Evolutionary conservation across 495 filamentous ascomycete genomes (phyloP).

Genomic region (Delitschia confertaspora): DNA sequence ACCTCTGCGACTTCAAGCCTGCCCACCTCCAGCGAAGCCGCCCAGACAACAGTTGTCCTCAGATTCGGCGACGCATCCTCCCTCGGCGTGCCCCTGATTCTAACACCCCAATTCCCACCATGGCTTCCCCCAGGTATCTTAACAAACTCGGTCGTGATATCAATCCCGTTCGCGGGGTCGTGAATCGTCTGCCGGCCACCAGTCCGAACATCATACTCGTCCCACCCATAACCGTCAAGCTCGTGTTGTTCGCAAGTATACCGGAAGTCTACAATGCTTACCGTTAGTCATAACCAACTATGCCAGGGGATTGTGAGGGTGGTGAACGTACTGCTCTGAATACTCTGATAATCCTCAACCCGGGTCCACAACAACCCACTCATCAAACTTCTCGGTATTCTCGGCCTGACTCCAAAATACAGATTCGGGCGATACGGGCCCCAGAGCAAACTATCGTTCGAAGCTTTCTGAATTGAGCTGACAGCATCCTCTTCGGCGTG

Average conservation of each 20-base stretch:
- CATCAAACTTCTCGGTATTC: constrained; percentile 75
- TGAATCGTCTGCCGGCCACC: constrained; percentile 86
- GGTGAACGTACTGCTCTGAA: constrained; percentile 60
- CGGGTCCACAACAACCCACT: constrained; percentile 84
- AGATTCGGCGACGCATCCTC: constrained; percentile 55
- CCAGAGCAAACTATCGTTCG: constrained; percentile 87
- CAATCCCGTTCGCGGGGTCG: constrained; percentile 76
- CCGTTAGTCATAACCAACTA: background rate
- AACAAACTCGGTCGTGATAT: constrained; percentile 85
- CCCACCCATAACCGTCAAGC: constrained; percentile 96
- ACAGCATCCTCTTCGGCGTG: constrained; percentile 13
- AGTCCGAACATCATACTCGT: constrained; percentile 80
- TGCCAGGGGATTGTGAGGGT: background rate
- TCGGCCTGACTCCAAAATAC: constrained; percentile 87
- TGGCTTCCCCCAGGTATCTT: constrained; percentile 83
- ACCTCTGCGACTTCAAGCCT: constrained; percentile 48
- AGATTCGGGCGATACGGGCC: constrained; percentile 91
- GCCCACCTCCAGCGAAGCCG: constrained; percentile 66
- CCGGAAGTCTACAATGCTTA: constrained; percentile 57
- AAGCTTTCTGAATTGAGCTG: constrained; percentile 39
- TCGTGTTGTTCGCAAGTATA: constrained; percentile 95
- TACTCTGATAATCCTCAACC: constrained; percentile 67
- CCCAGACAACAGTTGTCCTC: constrained; percentile 72
- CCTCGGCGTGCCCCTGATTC: constrained; percentile 73
- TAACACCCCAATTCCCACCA: constrained; percentile 84